A percentile compares a stretch with the other conserved stretches of the same genome.
Conservation (phyloP, 257 asterid genomes). For the Lithospermum erythrorhizon region DNA sequence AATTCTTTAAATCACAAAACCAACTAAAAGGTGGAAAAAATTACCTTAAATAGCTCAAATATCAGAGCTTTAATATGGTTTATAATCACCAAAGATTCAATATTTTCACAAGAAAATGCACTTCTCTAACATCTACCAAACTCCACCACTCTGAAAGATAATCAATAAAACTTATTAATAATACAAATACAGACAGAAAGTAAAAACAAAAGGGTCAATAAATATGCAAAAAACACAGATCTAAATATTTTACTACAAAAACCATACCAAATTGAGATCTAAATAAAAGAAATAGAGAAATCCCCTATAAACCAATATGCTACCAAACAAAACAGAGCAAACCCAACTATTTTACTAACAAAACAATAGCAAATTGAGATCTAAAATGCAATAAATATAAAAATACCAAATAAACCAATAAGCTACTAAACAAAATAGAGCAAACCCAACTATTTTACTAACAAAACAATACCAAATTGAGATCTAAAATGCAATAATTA, state of each 20-base stretch:
- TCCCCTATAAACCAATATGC: not conserved
- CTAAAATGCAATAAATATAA: not conserved
- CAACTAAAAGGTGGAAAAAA: too few species aligned
- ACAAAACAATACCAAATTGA: conserved; percentile 3
- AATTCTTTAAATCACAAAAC: too few species aligned
- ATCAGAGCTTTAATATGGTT: not conserved
- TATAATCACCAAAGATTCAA: too few species aligned
- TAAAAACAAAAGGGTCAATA: conserved; percentile 7
- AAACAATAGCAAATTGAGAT: conserved; percentile 4
- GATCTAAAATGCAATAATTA: not conserved
- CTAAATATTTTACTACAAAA: conserved; percentile 5
- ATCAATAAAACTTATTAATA: not conserved
- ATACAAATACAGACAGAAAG: too few species aligned
- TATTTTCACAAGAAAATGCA: not conserved
- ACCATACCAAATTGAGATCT: conserved; percentile 2
- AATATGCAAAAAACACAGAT: conserved; percentile 1
- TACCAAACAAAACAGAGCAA: not conserved
- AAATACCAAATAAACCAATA: not conserved
- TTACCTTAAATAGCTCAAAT: not conserved
- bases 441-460: not conserved
- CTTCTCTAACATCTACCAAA: not conserved
- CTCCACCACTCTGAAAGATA: not conserved
- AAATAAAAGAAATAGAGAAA: not conserved
- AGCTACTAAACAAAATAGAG: not conserved
- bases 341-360: not conserved